These are phyloP conservation scores for Geotrichum aggregatum DNA, from an alignment of 1,139 yeast genomes.

Conservation along the genomic window DNA sequence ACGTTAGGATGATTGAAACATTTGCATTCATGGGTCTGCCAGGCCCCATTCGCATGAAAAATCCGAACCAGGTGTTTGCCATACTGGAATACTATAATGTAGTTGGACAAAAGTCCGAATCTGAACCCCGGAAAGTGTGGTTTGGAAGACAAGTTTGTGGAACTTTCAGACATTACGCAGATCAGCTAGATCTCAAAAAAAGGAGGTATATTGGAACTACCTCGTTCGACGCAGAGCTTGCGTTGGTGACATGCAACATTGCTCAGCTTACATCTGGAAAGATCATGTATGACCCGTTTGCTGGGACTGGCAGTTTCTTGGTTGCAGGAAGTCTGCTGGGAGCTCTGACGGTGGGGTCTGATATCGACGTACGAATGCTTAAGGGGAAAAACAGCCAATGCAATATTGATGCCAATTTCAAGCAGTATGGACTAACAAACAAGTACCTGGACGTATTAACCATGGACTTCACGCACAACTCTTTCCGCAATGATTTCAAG, in stretches of 20 bases:
- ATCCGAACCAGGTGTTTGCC: constrained; percentile 69
- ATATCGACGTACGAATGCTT: constrained; percentile 81
- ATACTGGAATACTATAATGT: constrained; percentile 67
- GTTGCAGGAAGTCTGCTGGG: constrained; percentile 88
- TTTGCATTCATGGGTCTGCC: constrained; percentile 66
- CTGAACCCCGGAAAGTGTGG: constrained; percentile 55
- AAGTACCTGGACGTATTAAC: constrained; percentile 72
- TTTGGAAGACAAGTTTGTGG: constrained; percentile 71
- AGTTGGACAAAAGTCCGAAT: constrained; percentile 50
- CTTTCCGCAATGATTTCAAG: constrained; percentile 57
- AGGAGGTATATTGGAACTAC: constrained; percentile 93
- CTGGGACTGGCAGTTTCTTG: constrained; percentile 93
- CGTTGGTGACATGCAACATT: constrained; percentile 79
- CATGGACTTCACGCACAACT: constrained; percentile 93
- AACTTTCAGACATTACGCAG: constrained; percentile 68
- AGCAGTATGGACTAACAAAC: constrained; percentile 59
- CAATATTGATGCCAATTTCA: constrained; percentile 62
- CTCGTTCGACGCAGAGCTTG: constrained; percentile 76
- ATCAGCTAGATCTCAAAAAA: constrained; percentile 72
- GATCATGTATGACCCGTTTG: constrained; percentile 87
- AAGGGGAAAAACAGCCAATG: constrained; percentile 58
- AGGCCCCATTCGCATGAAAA: constrained; percentile 75
- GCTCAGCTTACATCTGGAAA: constrained; percentile 67
- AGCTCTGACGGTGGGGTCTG: constrained; percentile 79
- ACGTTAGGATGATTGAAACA: constrained; percentile 62